Conservation (phyloP, 2,329 filamentous ascomycete genomes). For the Ophiocordyceps robertsii region DNA sequence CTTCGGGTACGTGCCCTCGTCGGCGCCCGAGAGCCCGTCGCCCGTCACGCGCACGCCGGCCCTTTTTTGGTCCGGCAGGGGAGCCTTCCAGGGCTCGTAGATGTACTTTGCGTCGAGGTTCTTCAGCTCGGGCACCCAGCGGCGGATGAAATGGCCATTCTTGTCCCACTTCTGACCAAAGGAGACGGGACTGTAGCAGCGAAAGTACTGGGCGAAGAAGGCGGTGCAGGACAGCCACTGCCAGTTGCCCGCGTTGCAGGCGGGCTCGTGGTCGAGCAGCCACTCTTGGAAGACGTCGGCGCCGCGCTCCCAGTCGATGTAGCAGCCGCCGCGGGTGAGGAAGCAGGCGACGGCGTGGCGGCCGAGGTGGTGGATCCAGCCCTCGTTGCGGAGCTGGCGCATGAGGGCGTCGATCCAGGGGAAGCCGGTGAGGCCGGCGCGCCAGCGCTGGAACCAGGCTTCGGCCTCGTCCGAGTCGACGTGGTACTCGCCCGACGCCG, state of each 20-base stretch:
- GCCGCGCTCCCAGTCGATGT: conserved; percentile 66
- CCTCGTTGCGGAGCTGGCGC: conserved; percentile 57
- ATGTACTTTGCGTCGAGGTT: conserved; percentile 54
- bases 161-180: conserved; percentile 69
- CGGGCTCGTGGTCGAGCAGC: conserved; percentile 61
- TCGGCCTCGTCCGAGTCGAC: conserved; percentile 51
- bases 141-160: conserved; percentile 48
- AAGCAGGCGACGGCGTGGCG: conserved; percentile 71
- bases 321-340: conserved; percentile 66
- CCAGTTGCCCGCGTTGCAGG: conserved; percentile 66
- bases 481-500: conserved; percentile 47
- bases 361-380: conserved; percentile 71
- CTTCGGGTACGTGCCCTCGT: conserved; percentile 48
- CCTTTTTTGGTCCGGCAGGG: conserved; percentile 52
- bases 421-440: conserved; percentile 56
- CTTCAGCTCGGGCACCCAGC: conserved; percentile 54
- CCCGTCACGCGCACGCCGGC: conserved; percentile 50
- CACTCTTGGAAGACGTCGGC: conserved; percentile 67
- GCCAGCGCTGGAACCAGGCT: conserved; percentile 55
- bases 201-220: conserved; percentile 60
- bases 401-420: conserved; percentile 74
- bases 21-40: conserved; percentile 28
- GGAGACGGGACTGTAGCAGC: conserved; percentile 55
- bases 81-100: conserved; percentile 69
- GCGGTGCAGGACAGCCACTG: conserved; percentile 66